Evolutionary conservation across 2,329 filamentous ascomycete species (phyloP).

Genomic region (Diplodia scrobiculata): DNA sequence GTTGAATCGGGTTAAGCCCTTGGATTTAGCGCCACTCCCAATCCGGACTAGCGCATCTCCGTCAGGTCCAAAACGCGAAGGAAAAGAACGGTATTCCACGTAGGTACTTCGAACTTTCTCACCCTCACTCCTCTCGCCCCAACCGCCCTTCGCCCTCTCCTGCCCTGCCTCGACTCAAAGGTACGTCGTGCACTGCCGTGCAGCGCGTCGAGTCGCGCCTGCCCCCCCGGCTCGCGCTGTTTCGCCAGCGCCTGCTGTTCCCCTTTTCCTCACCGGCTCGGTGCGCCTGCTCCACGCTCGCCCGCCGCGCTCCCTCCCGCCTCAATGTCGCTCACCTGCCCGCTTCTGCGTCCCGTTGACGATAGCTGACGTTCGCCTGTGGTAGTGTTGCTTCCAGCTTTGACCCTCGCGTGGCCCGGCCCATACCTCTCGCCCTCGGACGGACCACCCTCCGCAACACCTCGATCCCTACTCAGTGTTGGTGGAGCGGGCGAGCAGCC

Average conservation of each 20-base stretch:
- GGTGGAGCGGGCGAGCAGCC: slow-evolving; percentile 20
- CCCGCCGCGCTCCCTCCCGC: slow-evolving; percentile 8
- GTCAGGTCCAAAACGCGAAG: slow-evolving; percentile 30
- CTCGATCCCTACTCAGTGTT: slow-evolving; percentile 16
- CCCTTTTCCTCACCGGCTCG: slow-evolving; percentile 38
- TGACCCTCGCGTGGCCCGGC: slow-evolving; percentile 30
- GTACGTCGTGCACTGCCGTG: slow-evolving; percentile 31
- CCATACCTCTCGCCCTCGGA: slow-evolving; percentile 25
- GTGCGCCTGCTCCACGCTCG: slow-evolving; percentile 38
- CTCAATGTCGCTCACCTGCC: slow-evolving; percentile 11
- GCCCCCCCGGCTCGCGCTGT: slow-evolving; percentile 33
- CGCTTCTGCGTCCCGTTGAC: slow-evolving; percentile 5
- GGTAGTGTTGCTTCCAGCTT: slow-evolving; percentile 29
- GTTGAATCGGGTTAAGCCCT: slow-evolving; percentile 28
- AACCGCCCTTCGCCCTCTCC: slow-evolving; percentile 33
- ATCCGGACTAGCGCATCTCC: slow-evolving; percentile 28
- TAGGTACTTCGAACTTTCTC: slow-evolving; percentile 30
- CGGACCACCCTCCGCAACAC: slow-evolving; percentile 29
- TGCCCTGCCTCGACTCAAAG: slow-evolving; percentile 34
- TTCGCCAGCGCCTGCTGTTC: slow-evolving; percentile 37
- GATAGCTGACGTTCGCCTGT: slow-evolving; percentile 23
- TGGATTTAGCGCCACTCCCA: slow-evolving; percentile 27
- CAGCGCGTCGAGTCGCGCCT: slow-evolving; percentile 33
- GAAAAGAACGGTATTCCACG: slow-evolving; percentile 31
- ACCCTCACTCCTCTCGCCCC: slow-evolving; percentile 33